Evolutionary conservation across 1,139 yeast species (phyloP).

Genomic region (Debaryomycetaceae sp.): DNA sequence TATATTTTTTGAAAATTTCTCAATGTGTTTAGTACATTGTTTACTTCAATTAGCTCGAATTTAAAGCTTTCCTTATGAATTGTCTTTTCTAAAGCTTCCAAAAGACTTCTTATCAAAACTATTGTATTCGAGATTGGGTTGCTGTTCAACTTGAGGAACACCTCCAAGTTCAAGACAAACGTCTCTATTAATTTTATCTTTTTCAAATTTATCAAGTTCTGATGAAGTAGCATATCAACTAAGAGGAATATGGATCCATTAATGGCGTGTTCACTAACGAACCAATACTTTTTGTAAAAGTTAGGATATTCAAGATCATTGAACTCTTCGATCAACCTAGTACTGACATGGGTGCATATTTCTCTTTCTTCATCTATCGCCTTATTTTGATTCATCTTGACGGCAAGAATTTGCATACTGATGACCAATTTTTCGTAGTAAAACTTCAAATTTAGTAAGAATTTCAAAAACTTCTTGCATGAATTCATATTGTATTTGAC

Average conservation of each 20-base stretch:
- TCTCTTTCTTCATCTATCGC: conserved; percentile 5
- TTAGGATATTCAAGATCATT: conserved; percentile 7
- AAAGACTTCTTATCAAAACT: background rate
- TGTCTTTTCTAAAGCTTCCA: background rate
- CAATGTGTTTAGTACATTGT: background rate
- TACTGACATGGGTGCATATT: conserved; percentile 4
- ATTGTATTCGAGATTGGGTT: background rate
- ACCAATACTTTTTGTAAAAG: conserved; percentile 12
- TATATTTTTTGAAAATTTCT: background rate
- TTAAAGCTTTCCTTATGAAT: background rate
- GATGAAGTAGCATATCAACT: conserved; percentile 6
- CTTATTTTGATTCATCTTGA: conserved; percentile 2
- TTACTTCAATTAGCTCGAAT: background rate
- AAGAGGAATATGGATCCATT: conserved; percentile 11
- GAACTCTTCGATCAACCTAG: conserved; percentile 7
- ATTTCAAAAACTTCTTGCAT: background rate
- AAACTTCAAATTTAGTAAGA: background rate
- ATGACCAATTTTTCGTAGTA: conserved; percentile 7
- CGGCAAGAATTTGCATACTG: conserved; percentile 2
- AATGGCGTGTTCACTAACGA: conserved; percentile 9
- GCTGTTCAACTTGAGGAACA: background rate
- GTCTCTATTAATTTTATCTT: background rate
- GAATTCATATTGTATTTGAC: background rate
- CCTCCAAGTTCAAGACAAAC: background rate
- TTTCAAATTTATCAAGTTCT: background rate